Conservation (phyloP, 257 asterid genomes). For the Vinca minor region DNA sequence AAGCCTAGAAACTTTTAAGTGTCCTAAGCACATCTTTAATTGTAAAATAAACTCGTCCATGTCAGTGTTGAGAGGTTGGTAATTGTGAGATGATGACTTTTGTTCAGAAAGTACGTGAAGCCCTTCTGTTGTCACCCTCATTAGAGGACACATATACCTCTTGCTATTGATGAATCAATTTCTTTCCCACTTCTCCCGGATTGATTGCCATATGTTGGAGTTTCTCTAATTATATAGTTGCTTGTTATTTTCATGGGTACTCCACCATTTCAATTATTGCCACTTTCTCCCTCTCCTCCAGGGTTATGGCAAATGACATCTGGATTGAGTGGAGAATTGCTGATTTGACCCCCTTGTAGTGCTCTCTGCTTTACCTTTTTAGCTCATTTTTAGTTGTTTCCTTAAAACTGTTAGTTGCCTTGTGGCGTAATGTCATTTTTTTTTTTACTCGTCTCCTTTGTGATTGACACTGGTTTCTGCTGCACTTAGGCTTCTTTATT, state of each 20-base stretch:
- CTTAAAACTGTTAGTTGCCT: slow-evolving; percentile 10
- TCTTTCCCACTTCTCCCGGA: not conserved
- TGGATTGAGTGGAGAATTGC: slow-evolving; percentile 19
- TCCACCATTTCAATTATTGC: slow-evolving; percentile 16
- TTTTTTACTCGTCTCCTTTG: not conserved
- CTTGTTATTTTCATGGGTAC: slow-evolving; percentile 18
- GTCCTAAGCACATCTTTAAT: not conserved
- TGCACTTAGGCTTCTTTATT: not conserved
- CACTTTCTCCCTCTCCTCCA: slow-evolving; percentile 11
- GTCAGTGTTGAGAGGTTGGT: not conserved
- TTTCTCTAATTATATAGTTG: slow-evolving; percentile 14
- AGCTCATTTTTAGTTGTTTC: not conserved
- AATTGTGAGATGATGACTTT: not conserved
- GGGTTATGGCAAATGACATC: slow-evolving; percentile 16
- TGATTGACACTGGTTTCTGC: not conserved
- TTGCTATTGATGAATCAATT: not conserved
- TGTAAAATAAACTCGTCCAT: not conserved
- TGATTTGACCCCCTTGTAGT: slow-evolving; percentile 12
- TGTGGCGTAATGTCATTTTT: slow-evolving; percentile 1
- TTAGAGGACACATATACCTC: not conserved
- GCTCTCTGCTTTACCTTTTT: slow-evolving; percentile 6
- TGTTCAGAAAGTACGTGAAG: not conserved
- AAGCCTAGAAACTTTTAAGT: not conserved
- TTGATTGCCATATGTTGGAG: slow-evolving; percentile 6
- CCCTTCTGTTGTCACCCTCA: not conserved